Evolutionary conservation across 2,329 filamentous ascomycete species (phyloP), one percentile per base, ranked within the genome.

Genomic region (Cytospora schulzeri): DNA sequence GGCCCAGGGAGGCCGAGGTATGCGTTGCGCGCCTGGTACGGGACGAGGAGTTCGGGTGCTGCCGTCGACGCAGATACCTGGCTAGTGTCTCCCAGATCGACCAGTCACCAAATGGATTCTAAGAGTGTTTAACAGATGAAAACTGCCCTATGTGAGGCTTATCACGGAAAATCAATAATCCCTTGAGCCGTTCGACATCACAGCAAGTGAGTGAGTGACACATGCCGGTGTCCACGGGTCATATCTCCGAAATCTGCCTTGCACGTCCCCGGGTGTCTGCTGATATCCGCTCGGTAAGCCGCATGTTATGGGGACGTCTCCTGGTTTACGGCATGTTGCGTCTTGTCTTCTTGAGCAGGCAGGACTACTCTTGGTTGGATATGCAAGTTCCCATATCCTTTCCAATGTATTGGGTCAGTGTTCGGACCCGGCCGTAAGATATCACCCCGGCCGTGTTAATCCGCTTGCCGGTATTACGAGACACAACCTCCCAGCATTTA

Each of bases 291-390:
- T 48, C 50, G 48, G 41, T 41, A 53, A 55, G 54, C 48, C 50
- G 52, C 59, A 65, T 57, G 22, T 41, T 53, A 54, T 57, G 59
- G 45, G 45, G 54, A 65, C 58, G 24, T 28, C 58, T 35, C 50
- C 31, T 62, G 63, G 57, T 57, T 57, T 57, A 58, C 54, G 48
- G 53, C 14, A 26, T 53, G 59, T 12, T 50, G 59, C 59, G 33
- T 24, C 26, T 22, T 35, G 33, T 17, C 38, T 29, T 29, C 17
- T 24, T 22, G n/a, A 24, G 41, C 6, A 5, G 15, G 41, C 19
- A 14, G n/a, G n/a, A 22, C 19, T 45, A n/a, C 45, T 24, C n/a
- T 24, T 48, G 45, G 19, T 12, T 22, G n/a, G 45, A 14, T n/a
- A n/a, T 45, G 41, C 41, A 22, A n/a, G 19, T 22, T 22, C 19